Base-by-base conservation (phyloP, 2,329 filamentous ascomycete species). In the Dryadomyces quercivorus region DNA sequence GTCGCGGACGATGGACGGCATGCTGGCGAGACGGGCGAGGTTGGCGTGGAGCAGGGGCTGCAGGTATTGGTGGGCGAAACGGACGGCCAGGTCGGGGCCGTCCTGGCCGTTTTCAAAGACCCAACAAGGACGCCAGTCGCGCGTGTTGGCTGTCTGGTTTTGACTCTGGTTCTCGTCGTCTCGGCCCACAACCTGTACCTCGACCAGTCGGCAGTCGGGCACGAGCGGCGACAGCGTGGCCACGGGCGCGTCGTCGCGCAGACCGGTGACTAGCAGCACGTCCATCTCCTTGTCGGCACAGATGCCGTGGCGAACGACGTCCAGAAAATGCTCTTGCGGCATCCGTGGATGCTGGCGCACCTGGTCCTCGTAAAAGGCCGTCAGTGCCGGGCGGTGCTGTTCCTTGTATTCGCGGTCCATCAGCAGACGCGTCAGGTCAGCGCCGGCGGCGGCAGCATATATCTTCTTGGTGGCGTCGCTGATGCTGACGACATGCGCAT, bases 221-320 rank as follows among this genome's bases (percentile, higher is more conserved):
- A 81, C 74, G 22, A 82, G 61, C 67, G 77, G 74, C n/a, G 75
- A 76, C 0, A 81, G 74, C 13, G 58, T 45, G 57, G 76, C 67
- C 12, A 83, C 70, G 0, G 81, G 81, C 5, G 78, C 74, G 50
- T 77, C 67, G 50, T 85, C 81, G 69, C 79, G 75, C 75, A 84
- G 77, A 0, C 80, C 81, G 0, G 80, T 84, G 59, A 86, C 76
- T 0, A 85, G 55, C 46, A 85, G 65, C 50, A 83, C 77, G 55
- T 54, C 45, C 3, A 31, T 15, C 38, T n/a, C 52, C 16, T 42
- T 22, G n/a, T 2, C 10, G 6, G 70, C 68, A 13, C 58, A 5
- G 26, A 4, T 31, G 26, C 26, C 8, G 26, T 31, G 55, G 38
- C 66, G 18, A 2, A 83, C 73, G 2, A 75, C 64, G 22, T 69